These are phyloP conservation scores for Wakefieldia striispora DNA, from an alignment of 768 basidiomycete species.

Conservation along the genomic window DNA sequence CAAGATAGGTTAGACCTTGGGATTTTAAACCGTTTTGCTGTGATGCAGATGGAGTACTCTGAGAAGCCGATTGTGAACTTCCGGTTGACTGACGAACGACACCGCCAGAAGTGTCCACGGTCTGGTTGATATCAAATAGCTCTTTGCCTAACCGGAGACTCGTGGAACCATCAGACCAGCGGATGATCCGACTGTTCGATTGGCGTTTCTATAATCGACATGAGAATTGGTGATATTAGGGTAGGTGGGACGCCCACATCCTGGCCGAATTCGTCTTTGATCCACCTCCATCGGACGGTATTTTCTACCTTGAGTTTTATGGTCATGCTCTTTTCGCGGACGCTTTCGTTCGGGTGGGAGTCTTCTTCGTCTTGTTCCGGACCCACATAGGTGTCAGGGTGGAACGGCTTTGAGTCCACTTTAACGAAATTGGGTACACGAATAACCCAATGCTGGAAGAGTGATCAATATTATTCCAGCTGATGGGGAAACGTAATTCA, in stretches of 20 bases:
- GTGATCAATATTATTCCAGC: slow-evolving; percentile 6
- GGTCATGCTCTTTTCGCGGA: slow-evolving; percentile 77
- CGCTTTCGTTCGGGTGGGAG: slow-evolving; percentile 50
- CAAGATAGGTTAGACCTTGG: slow-evolving; percentile 84
- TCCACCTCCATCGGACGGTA: slow-evolving; percentile 95
- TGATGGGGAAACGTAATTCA: slow-evolving; percentile 37
- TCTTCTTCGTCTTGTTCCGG: slow-evolving; percentile 78
- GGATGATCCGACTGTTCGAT: slow-evolving; percentile 87
- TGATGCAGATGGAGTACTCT: slow-evolving; percentile 40
- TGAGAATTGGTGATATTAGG: background rate
- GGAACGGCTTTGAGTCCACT: slow-evolving; percentile 87
- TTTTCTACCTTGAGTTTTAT: slow-evolving; percentile 91
- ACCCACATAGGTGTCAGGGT: slow-evolving; percentile 80
- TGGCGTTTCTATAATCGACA: slow-evolving; percentile 58
- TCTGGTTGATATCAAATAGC: slow-evolving; percentile 85
- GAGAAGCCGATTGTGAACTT: slow-evolving; percentile 40
- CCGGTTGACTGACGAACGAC: slow-evolving; percentile 58
- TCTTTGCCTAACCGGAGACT: slow-evolving; percentile 93
- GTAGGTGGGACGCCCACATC: slow-evolving; percentile 56
- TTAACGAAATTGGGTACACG: slow-evolving; percentile 93
- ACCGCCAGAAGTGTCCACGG: slow-evolving; percentile 73
- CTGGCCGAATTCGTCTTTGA: slow-evolving; percentile 66
- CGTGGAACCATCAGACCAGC: slow-evolving; percentile 94
- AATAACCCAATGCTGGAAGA: slow-evolving; percentile 74
- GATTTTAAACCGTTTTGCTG: slow-evolving; percentile 42